A percentile compares a stretch with the other conserved stretches of the same genome.
Conservation (phyloP, 2,329 filamentous ascomycete genomes). For the Calonectria hongkongensis region DNA sequence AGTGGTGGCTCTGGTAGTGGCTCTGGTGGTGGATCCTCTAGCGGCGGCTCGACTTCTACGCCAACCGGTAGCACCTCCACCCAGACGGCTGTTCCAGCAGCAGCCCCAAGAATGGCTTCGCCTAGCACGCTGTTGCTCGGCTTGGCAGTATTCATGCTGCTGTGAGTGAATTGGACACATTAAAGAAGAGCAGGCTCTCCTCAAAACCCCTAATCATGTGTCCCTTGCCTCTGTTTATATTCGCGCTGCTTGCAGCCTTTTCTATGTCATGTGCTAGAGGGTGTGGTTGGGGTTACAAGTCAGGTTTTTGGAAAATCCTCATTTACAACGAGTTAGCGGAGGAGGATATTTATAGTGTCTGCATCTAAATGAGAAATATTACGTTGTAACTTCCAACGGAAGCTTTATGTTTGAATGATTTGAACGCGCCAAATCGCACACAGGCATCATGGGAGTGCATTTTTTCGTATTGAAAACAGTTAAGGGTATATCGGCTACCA, state of each 20-base stretch:
- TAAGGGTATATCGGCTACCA: conserved; percentile 26
- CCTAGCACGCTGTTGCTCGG: conserved; percentile 66
- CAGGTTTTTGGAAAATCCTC: conserved; percentile 1
- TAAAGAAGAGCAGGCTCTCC: conserved; percentile 20
- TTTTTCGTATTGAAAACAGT: background rate
- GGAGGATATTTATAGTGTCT: background rate
- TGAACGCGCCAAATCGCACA: background rate
- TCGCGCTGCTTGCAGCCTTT: conserved; percentile 29
- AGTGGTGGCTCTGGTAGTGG: conserved; percentile 38
- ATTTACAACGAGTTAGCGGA: conserved; percentile 21
- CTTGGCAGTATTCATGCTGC: conserved; percentile 66
- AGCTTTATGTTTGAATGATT: background rate
- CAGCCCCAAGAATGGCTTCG: conserved; percentile 59
- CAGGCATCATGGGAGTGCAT: background rate
- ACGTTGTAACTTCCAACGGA: background rate
- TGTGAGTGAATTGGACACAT: conserved; percentile 48
- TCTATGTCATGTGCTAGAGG: conserved; percentile 28
- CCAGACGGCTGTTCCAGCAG: conserved; percentile 45
- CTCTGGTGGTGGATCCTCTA: conserved; percentile 33
- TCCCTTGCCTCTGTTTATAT: conserved; percentile 47
- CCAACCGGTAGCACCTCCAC: conserved; percentile 46
- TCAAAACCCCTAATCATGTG: conserved; percentile 49
- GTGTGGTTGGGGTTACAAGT: background rate
- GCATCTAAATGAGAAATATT: conserved; percentile 24
- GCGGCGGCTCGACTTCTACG: conserved; percentile 37